These are phyloP conservation scores for Alternaria arbusti DNA, from an alignment of 2,329 filamentous ascomycete species.

Conservation along the genomic window DNA sequence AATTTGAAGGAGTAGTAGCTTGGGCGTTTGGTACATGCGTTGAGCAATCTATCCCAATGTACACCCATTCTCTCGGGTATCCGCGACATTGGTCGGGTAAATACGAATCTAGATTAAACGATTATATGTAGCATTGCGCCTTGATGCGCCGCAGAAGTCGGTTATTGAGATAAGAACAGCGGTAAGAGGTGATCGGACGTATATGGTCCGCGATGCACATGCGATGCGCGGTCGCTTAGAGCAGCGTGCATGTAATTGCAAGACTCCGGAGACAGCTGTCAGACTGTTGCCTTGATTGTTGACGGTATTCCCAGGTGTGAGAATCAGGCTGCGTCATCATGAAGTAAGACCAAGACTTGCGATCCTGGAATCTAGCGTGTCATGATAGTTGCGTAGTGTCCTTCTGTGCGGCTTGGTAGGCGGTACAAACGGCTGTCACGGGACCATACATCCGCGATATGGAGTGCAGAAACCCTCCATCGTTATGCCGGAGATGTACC, in stretches of 20 bases:
- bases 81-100: constrained; percentile 6
- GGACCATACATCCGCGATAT: neutral
- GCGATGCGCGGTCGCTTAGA: constrained; percentile 16
- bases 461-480: neutral
- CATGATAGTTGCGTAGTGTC: neutral
- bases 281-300: neutral
- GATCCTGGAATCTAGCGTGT: neutral
- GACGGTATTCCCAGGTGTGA: neutral
- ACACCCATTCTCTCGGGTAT: neutral
- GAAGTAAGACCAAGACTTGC: neutral
- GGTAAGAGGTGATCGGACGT: neutral
- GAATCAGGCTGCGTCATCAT: constrained; percentile 6
- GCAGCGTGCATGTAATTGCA: neutral
- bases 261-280: neutral
- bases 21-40: neutral
- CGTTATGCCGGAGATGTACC: neutral
- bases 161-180: constrained; percentile 8
- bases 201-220: neutral
- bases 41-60: neutral
- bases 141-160: neutral
- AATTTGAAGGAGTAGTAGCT: neutral
- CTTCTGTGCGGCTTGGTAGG: neutral
- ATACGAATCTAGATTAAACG: constrained; percentile 8
- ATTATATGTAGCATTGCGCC: constrained; percentile 1
- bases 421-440: constrained; percentile 2